These are phyloP conservation scores for Curvularia hawaiiensis DNA, from an alignment of 2,329 filamentous ascomycete species.

Conservation along the genomic window DNA sequence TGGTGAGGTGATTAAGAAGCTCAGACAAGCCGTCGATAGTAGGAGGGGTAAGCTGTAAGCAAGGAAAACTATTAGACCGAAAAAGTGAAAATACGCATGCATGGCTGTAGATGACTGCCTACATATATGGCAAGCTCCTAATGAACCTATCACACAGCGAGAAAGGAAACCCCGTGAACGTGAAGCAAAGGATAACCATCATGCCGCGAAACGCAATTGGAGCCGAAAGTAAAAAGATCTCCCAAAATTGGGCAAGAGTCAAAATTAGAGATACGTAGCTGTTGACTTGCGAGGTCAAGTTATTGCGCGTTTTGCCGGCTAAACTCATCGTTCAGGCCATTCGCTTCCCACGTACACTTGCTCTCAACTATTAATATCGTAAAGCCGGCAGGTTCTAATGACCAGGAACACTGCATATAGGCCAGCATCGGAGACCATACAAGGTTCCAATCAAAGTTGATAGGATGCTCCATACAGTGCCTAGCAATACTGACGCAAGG, in stretches of 20 bases:
- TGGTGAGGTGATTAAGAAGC: constrained; percentile 78
- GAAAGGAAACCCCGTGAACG: constrained; percentile 2
- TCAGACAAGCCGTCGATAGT: constrained; percentile 79
- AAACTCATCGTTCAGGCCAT: background rate
- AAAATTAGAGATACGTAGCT: background rate
- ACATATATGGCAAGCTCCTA: background rate
- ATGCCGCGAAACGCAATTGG: background rate
- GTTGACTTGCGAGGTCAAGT: constrained; percentile 15
- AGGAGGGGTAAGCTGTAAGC: constrained; percentile 48
- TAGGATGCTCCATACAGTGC: background rate
- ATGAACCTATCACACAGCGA: constrained; percentile 6
- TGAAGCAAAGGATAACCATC: background rate
- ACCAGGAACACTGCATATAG: background rate
- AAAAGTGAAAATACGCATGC: background rate
- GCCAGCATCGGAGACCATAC: background rate
- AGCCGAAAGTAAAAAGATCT: background rate
- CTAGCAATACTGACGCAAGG: background rate
- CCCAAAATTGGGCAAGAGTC: background rate
- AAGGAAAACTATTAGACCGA: background rate
- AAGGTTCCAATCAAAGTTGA: background rate
- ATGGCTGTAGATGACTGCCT: background rate
- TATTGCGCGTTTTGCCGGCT: constrained; percentile 12
- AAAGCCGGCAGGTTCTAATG: background rate
- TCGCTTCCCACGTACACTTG: background rate
- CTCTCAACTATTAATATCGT: background rate